Percentiles rank a stretch among this genome's conserved stretches.
phyloP scores from a whole-genome alignment of 106 monocot species.

The Acorus calamus region DNA sequence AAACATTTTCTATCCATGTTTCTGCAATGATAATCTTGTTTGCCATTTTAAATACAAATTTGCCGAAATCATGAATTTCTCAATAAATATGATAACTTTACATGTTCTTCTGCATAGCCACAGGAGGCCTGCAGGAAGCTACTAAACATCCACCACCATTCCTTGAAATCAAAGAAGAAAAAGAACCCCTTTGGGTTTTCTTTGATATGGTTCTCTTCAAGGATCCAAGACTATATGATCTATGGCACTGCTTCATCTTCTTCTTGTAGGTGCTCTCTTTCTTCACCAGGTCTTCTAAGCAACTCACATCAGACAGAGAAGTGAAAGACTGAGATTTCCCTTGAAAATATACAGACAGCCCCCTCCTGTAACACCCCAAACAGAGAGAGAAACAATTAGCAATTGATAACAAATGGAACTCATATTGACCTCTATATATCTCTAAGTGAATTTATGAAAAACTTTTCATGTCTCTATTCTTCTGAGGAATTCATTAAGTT shows the following conservation, averaged over 20 bases:
- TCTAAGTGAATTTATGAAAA: no score
- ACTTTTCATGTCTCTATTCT: no score
- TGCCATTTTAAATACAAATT: no score
- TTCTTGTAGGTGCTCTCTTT: slow-evolving; percentile 21
- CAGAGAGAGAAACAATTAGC: not conserved
- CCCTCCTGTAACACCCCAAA: slow-evolving; percentile 24
- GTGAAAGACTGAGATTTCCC: slow-evolving; percentile 49
- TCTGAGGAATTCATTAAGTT: no score
- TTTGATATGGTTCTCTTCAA: slow-evolving; percentile 8
- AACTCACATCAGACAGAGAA: slow-evolving; percentile 28
- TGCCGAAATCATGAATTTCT: no score
- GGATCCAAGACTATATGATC: not conserved
- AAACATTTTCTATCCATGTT: no score
- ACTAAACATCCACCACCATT: slow-evolving; percentile 5
- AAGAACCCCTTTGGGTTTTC: slow-evolving; percentile 4
- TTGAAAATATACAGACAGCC: slow-evolving; percentile 40
- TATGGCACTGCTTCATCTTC: slow-evolving; percentile 25
- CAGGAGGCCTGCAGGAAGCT: no score
- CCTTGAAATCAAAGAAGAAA: slow-evolving; percentile 17
- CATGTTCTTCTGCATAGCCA: no score
- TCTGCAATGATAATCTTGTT: no score
- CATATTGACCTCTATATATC: no score
- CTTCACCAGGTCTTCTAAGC: slow-evolving; percentile 39
- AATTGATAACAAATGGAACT: not conserved
- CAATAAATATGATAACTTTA: no score